Base-by-base conservation (phyloP, 2,329 filamentous ascomycete species). In the Daldinia eschscholtzii region DNA sequence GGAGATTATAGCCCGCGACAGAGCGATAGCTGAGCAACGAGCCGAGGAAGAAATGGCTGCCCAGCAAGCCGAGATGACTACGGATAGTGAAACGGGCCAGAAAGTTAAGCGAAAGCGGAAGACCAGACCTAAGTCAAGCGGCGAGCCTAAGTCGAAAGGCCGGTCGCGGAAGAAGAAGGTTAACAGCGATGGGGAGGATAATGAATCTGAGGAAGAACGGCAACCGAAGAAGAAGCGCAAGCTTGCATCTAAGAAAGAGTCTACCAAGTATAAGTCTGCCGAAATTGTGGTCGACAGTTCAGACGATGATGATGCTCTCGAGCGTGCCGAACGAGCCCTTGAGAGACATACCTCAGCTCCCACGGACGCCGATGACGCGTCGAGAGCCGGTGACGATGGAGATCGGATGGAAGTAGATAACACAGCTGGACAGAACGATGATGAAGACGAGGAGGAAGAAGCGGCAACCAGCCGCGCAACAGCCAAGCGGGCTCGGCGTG, bases 241-340 rank as follows among this genome's bases (percentile, higher is more conserved):
- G 67, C 85, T 87, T 75, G 85, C 81, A 15, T 81, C 80, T 71
- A 81, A 79, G 73, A 79, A 82, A 68, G 85, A 88, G 71, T 83
- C 81, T 68, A 80, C 78, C 79, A 97, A 97, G 81, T 97, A 88
- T 85, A 97, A 97, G 86, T 94, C 92, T 57, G 90, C 88, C 1
- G 94, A 97, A 80, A 88, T 94, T 70, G 89, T 97, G 30, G 91
- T 93, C 50, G 92, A 95, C 70, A 93, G 91, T 71, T 88, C 87
- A 15, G 87, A 87, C 12, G 85, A 85, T 2, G 77, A 81, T 0
- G 80, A 84, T 46, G 79, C 78, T 4, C 79, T 85, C 3, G 84
- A 85, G n/a, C 80, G 80, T 33, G 83, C 83, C 0, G 84, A 85
- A 72, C 78, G 80, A 57, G 80, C 79, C 4, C 74, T 84, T 2